These are phyloP conservation scores for Hanseniaspora sp. DNA, from an alignment of 1,139 yeast species.

Conservation along the genomic window DNA sequence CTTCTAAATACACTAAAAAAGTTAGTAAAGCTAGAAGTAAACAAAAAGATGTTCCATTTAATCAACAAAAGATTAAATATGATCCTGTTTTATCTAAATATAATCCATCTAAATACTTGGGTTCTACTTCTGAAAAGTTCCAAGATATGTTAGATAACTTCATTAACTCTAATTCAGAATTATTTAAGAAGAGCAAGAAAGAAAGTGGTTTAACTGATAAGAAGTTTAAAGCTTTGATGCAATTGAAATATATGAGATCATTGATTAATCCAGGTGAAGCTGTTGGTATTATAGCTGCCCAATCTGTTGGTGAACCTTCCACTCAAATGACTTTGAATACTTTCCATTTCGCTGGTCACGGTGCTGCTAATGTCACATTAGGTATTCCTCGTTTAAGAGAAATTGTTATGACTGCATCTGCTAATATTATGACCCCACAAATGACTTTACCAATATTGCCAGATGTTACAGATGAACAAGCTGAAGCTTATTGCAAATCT, in stretches of 20 bases:
- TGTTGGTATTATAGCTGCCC: conserved; percentile 96
- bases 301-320: conserved; percentile 98
- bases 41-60: conserved; percentile 52
- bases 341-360: conserved; percentile 99
- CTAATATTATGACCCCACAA: conserved; percentile 92
- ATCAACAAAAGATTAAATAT: conserved; percentile 51
- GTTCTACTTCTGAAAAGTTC: conserved; percentile 86
- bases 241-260: conserved; percentile 94
- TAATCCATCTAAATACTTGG: conserved; percentile 82
- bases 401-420: conserved; percentile 97
- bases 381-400: conserved; percentile 99
- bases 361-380: conserved; percentile 98
- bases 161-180: conserved; percentile 42
- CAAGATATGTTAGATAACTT: conserved; percentile 67
- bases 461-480: conserved; percentile 73
- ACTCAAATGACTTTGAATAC: conserved; percentile 99
- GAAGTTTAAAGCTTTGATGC: conserved; percentile 94
- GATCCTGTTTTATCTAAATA: conserved; percentile 82
- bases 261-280: conserved; percentile 93
- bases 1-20: conserved; percentile 71
- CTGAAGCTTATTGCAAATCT: conserved; percentile 87
- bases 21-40: conserved; percentile 64
- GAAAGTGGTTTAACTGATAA: conserved; percentile 56
- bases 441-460: conserved; percentile 80
- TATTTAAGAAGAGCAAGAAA: conserved; percentile 39